A percentile compares a stretch with the other conserved stretches of the same genome.
phyloP scores from a whole-genome alignment of 306 rosid species.

The Senna siamea region DNA sequence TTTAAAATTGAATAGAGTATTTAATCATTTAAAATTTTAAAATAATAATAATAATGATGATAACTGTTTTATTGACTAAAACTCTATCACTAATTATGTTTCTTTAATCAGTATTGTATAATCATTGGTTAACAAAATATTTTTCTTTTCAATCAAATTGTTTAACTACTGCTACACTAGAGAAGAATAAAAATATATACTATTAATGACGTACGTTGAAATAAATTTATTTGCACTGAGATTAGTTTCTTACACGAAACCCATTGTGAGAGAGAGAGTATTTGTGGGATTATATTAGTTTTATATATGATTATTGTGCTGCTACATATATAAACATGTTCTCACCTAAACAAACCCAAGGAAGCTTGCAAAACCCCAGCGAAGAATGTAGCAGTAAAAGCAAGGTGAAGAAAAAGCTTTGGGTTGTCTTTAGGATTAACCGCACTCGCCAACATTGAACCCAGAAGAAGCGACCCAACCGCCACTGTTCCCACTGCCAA shows the following conservation, averaged over 20 bases:
- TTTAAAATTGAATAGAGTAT: too few relatives aligned
- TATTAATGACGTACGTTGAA: background rate
- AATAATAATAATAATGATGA: too few relatives aligned
- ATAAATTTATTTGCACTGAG: background rate
- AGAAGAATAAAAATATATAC: too few relatives aligned
- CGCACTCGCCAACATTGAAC: slow-evolving; percentile 41
- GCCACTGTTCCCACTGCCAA: slow-evolving; percentile 61
- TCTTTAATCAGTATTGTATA: too few relatives aligned
- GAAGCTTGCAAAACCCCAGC: slow-evolving; percentile 86
- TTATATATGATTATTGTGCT: background rate
- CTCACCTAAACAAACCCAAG: slow-evolving; percentile 81
- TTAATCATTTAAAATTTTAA: too few relatives aligned
- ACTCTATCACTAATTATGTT: too few relatives aligned
- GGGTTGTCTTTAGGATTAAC: slow-evolving; percentile 56
- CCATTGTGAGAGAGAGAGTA: background rate
- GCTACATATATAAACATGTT: too few relatives aligned
- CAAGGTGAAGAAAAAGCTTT: slow-evolving; percentile 78
- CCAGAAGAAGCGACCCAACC: slow-evolving; percentile 55
- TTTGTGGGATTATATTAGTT: background rate
- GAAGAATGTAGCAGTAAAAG: slow-evolving; percentile 88
- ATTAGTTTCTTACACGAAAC: slow-evolving; percentile 3
- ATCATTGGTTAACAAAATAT: too few relatives aligned
- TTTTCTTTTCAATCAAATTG: background rate
- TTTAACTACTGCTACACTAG: too few relatives aligned
- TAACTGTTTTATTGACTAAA: too few relatives aligned